Conservation (phyloP, 129 eudicot species). For the Artemisia annua region DNA sequence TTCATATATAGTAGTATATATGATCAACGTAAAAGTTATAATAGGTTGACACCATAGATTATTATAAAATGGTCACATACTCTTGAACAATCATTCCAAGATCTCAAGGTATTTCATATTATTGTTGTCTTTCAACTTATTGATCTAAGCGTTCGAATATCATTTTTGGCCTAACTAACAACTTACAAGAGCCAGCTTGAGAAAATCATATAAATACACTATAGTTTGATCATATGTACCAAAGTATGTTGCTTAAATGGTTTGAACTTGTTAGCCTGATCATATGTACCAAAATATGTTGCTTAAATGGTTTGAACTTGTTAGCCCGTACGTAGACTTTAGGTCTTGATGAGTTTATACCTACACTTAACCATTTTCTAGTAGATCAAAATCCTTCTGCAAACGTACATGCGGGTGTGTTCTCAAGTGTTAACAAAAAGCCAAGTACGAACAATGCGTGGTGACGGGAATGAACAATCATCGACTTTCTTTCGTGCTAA, state of each 20-base stretch:
- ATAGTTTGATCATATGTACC: no score
- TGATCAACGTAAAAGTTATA: not conserved
- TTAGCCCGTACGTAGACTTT: not conserved
- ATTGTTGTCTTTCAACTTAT: not conserved
- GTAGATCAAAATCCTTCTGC: not conserved
- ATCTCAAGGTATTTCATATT: not conserved
- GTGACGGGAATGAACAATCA: not conserved
- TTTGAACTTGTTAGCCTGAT: not conserved
- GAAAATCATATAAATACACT: no score
- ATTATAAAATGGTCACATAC: not conserved
- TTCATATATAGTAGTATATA: not conserved
- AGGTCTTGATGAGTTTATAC: not conserved
- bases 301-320: not conserved
- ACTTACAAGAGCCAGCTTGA: no score
- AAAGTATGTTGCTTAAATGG: not conserved
- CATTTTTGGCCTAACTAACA: not conserved
- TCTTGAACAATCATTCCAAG: not conserved
- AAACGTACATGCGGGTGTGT: not conserved
- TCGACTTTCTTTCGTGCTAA: not conserved
- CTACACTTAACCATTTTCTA: not conserved
- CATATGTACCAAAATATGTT: not conserved
- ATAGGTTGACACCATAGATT: not conserved
- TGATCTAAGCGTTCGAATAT: not conserved
- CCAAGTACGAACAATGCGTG: not conserved
- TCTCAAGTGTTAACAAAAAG: not conserved